Percentiles rank a stretch among this genome's conserved stretches.
Conservation (phyloP, 2,329 filamentous ascomycete genomes). For the Trichoderma sp. region DNA sequence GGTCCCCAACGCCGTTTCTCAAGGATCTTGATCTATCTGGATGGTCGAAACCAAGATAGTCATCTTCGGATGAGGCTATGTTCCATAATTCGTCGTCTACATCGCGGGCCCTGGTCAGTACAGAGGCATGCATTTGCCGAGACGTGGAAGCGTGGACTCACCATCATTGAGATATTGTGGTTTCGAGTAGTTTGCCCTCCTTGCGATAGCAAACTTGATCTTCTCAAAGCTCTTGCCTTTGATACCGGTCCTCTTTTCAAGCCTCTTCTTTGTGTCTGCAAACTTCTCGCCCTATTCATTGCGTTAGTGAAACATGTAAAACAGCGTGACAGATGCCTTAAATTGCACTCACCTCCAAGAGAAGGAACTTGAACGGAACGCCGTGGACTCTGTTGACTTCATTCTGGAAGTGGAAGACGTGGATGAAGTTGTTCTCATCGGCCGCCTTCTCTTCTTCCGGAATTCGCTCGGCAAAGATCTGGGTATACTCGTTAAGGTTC, state of each 20-base stretch:
- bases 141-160: constrained; percentile 41
- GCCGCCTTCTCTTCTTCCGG: constrained; percentile 70
- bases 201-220: constrained; percentile 89
- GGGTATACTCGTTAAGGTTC: constrained; percentile 82
- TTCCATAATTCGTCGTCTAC: constrained; percentile 63
- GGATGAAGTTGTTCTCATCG: constrained; percentile 63
- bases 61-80: constrained; percentile 56
- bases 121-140: background rate
- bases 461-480: constrained; percentile 77
- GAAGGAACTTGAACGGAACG: constrained; percentile 85
- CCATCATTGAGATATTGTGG: constrained; percentile 85
- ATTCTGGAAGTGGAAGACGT: constrained; percentile 89
- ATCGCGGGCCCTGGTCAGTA: constrained; percentile 29
- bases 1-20: constrained; percentile 63
- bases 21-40: constrained; percentile 61
- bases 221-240: constrained; percentile 99
- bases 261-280: constrained; percentile 88
- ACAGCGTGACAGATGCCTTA: background rate
- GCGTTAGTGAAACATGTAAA: constrained; percentile 26
- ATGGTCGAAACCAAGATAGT: constrained; percentile 67
- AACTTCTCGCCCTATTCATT: constrained; percentile 74
- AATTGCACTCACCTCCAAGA: constrained; percentile 66
- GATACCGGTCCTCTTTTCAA: constrained; percentile 88
- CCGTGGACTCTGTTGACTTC: constrained; percentile 84
- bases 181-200: constrained; percentile 71